Conservation (phyloP, 164 flowering plant species). For the Vitis vinifera region ASM3070453v1 NC_081809.1:26053001-26053500, state of each 20-base stretch:
- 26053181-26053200: neutral
- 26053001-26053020: slow-evolving; percentile 86
- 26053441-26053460: slow-evolving; percentile 67
- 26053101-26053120: slow-evolving; percentile 94
- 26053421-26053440: slow-evolving; percentile 85
- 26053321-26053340: slow-evolving; percentile 92
- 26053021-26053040: slow-evolving; percentile 87
- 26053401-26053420: slow-evolving; percentile 76
- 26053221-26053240: no score
- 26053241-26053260: no score
- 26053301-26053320: slow-evolving; percentile 59
- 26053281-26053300: neutral
- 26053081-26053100: slow-evolving; percentile 91
- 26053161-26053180: neutral
- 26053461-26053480: slow-evolving; percentile 76
- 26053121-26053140: slow-evolving; percentile 31
- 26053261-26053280: no score
- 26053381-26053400: slow-evolving; percentile 84
- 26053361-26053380: slow-evolving; percentile 78
- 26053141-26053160: neutral
- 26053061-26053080: slow-evolving; percentile 94
- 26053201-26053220: neutral
- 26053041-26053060: slow-evolving; percentile 88
- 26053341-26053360: slow-evolving; percentile 83
- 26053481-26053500: slow-evolving; percentile 69